Evolutionary conservation across 495 filamentous ascomycete species (phyloP), one percentile per base, ranked within the genome.

Genomic region (Peziza echinospora): DNA sequence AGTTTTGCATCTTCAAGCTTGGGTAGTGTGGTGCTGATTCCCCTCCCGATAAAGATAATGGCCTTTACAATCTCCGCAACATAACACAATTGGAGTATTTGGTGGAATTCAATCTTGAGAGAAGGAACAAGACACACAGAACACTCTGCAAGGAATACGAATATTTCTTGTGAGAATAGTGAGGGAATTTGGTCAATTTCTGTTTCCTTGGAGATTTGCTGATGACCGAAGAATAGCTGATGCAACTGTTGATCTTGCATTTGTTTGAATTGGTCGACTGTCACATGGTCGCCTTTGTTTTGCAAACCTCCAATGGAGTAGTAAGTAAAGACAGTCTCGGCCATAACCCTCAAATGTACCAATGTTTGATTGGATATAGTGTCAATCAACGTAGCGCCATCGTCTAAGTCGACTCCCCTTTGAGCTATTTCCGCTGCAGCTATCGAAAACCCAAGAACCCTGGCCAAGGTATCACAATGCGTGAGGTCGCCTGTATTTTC

Each of bases 361-460:
- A 97, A 61, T 2, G 75, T 68, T 55, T 91, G 71, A 30, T 82
- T 72, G 0, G 87, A 76, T 23, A 96, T 80, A 53, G 77, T 84
- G 49, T 86, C 80, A n/a, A 96, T 57, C 25, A 94, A 64, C 0
- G 79, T 86, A 53, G 69, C 67, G 17, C 80, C 81, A 26, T 75
- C 72, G 34, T 83, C 75, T 3, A 80, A 77, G 47, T 82, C 78
- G 1, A 84, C 65, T 11, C 91, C 89, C 45, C 89, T 80, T 57
- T 93, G 87, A 40, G 84, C 75, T 47, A 99, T 94, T 61, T 99
- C 89, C 5, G 80, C 75, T 0, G 84, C 76, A 2, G 87, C 75
- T 44, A 99, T 86, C n/a, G 87, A 84, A 62, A 71, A 83, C 0
- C 84, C 89, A 16, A 96, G 75, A 37, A 76, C 71, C 42, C 67